Percentiles rank a stretch among this genome's conserved stretches.
phyloP scores from a whole-genome alignment of 257 asterid species.

The Orobanche coerulescens region DNA sequence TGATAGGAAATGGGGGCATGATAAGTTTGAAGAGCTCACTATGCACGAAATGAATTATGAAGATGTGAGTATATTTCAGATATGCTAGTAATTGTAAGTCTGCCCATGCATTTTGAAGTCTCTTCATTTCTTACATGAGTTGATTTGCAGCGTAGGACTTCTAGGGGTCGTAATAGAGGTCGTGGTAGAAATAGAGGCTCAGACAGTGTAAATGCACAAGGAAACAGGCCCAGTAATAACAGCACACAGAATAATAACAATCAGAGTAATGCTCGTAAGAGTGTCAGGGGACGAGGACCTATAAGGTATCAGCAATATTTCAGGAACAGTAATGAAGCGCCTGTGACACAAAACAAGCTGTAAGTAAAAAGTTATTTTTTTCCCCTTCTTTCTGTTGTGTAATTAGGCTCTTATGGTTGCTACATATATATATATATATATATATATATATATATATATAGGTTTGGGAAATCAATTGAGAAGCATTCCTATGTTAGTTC shows the following conservation, averaged over 20 bases:
- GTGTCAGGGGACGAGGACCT: constrained; percentile 84
- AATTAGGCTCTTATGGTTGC: constrained; percentile 10
- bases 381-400: background rate
- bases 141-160: constrained; percentile 53
- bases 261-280: constrained; percentile 48
- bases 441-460: too few relatives aligned
- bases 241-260: constrained; percentile 39
- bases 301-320: constrained; percentile 69
- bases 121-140: constrained; percentile 19
- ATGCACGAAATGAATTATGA: constrained; percentile 58
- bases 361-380: constrained; percentile 34
- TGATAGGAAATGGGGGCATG: constrained; percentile 98
- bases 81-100: constrained; percentile 12
- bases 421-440: too few relatives aligned
- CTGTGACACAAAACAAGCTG: constrained; percentile 49
- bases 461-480: constrained; percentile 53
- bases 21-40: constrained; percentile 89
- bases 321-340: constrained; percentile 46
- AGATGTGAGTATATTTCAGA: constrained; percentile 41
- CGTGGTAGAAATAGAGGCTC: constrained; percentile 60
- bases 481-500: constrained; percentile 38
- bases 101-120: background rate
- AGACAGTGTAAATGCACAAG: constrained; percentile 48
- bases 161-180: constrained; percentile 68
- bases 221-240: constrained; percentile 39